Base-by-base conservation (phyloP, 1,139 yeast genomes). In the Yamadazyma pseudoaaseri region DNA sequence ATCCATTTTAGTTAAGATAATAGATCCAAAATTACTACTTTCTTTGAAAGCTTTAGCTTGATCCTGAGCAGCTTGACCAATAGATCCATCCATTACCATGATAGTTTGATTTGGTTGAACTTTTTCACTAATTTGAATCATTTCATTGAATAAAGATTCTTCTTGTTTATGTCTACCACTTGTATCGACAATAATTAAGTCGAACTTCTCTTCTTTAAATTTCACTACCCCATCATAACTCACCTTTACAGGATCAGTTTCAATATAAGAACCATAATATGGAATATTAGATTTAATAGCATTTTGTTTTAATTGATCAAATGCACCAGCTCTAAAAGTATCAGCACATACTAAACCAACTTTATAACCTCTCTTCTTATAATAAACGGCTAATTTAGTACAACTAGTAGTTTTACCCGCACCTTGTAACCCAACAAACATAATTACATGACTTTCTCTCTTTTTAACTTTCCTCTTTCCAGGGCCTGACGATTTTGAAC, bases 271-370 rank as follows among this genome's bases (percentile, higher is more conserved):
- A 49, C 98, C 98, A 58, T 81, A 92, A 60, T 79, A 92, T 26
- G 98, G 97, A 37, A 92, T 87, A 48, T 85, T 79, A 0, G 98
- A 95, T 65, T 89, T 87, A 34, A 92, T 87, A 17, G 98, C 97
- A 60, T 92, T 92, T 63, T 92, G 98, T 57, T 92, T 92, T 62
- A 92, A 75, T 69, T 92, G 98, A 62, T 92, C 98, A 68, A 92
- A 92, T 2, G 98, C 98, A 73, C 98, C 98, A 22, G 98, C 98
- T 73, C 98, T 81, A 70, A 92, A 92, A 26, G 98, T 92, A 70
- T 92, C 98, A 3, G 98, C 98, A 77, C 98, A 94, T 18, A 92
- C 97, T 52, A 92, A 69, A 34, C 98, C 98, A 29, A 89, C 96
- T 56, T 87, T 89, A 62, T 81, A 87, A 1, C 97, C 97, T 55